Evolutionary conservation across 129 eudicot genomes (phyloP).

Genomic region (Cynara cardunculus): DNA sequence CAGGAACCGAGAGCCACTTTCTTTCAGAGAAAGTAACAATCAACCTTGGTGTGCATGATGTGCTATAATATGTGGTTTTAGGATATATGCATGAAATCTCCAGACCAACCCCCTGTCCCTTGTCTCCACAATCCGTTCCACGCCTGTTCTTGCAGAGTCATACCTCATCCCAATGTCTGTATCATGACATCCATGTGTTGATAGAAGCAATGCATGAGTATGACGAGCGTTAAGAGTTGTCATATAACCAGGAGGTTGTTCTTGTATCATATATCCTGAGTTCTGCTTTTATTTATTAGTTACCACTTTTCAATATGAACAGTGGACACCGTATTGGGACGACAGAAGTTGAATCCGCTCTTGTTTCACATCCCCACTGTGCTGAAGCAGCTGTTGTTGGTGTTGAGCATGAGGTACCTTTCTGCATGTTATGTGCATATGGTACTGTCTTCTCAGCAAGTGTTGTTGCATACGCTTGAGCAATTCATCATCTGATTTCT

Average conservation of each 20-base stretch:
- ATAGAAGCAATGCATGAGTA: background rate
- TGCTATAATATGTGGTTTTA: too few species aligned
- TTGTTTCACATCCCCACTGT: slow-evolving; percentile 95
- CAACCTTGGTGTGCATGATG: too few species aligned
- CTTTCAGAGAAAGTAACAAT: too few species aligned
- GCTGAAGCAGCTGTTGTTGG: slow-evolving; percentile 99
- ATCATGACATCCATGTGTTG: background rate
- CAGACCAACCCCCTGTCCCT: background rate
- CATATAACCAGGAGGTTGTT: background rate
- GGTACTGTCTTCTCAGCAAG: background rate
- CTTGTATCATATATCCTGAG: background rate
- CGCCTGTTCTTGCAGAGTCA: background rate
- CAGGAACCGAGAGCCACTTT: too few species aligned
- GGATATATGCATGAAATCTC: too few species aligned
- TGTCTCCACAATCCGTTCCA: background rate
- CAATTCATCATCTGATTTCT: slow-evolving; percentile 4
- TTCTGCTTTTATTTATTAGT: background rate
- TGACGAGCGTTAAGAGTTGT: background rate
- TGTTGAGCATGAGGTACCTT: slow-evolving; percentile 89
- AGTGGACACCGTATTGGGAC: slow-evolving; percentile 99
- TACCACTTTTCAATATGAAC: slow-evolving; percentile 17
- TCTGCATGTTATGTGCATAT: background rate
- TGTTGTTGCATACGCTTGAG: background rate
- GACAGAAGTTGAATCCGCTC: slow-evolving; percentile 98
- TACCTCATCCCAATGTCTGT: background rate